Base-by-base conservation (phyloP, 768 basidiomycete species). In the Amanita brunnescens region DNA sequence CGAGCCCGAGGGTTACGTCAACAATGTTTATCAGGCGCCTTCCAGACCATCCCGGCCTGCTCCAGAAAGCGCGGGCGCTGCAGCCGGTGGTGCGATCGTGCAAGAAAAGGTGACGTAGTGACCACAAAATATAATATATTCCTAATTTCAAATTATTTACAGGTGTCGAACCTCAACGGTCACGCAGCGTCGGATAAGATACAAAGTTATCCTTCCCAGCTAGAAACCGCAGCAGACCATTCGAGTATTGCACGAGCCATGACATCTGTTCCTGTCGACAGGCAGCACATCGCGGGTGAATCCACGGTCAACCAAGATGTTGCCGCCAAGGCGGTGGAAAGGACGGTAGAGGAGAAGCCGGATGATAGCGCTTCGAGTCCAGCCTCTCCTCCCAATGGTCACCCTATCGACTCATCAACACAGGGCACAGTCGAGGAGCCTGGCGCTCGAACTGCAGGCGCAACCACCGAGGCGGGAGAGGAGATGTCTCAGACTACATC, bases 21-120 rank as follows among this genome's bases (percentile, higher is more conserved):
- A 91, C 65, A 87, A 90, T 62, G 67, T 87, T 47, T 75, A 77
- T 56, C 68, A 61, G 30, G 67, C 79, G 1, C 85, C 85, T 8
- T 64, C 69, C 26, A 72, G 73, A 47, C 78, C 76, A 5, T 44
- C 26, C 10, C 5, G 7, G 18, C 14, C n/a, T n/a, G n/a, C 20
- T 6, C 16, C 16, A 12, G 26, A 29, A 26, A 16, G 14, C 37
- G n/a, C 21, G 20, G 26, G 18, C 5, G 26, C 29, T 44, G 8
- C 40, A 21, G 6, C 6, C 40, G 42, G 24, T 29, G 32, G n/a
- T 30, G 30, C 32, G 10, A 26, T n/a, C 34, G 20, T 5, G 6
- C 33, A 9, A 24, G 30, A 16, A 30, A 30, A 50, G 49, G 49
- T 50, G 49, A 50, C 49, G 49, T 50, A 24, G 34, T 38, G 26